phyloP scores from a whole-genome alignment of 2,329 filamentous ascomycete species.

The Clonostachys sp. region DNA sequence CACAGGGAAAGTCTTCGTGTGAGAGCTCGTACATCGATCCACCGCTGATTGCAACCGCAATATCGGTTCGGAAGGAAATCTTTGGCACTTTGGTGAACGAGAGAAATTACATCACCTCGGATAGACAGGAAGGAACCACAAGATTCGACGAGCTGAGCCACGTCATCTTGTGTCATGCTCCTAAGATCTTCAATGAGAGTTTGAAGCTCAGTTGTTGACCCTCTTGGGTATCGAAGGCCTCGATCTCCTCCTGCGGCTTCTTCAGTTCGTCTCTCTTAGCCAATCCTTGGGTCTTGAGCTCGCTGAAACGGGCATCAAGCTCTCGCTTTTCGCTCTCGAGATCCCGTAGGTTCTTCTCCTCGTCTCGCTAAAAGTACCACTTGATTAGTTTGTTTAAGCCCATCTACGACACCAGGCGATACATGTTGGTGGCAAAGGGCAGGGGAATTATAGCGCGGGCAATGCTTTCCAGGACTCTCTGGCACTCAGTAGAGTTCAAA shows the following conservation, averaged over 20 bases:
- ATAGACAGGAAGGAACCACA: slow-evolving; percentile 34
- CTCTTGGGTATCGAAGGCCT: slow-evolving; percentile 64
- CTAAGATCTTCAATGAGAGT: slow-evolving; percentile 8
- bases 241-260: slow-evolving; percentile 41
- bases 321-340: slow-evolving; percentile 35
- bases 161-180: slow-evolving; percentile 3
- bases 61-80: slow-evolving; percentile 17
- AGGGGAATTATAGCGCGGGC: slow-evolving; percentile 35
- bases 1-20: too few species aligned
- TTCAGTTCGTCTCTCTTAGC: slow-evolving; percentile 30
- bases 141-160: slow-evolving; percentile 16
- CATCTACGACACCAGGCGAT: background rate
- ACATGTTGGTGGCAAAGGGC: slow-evolving; percentile 29
- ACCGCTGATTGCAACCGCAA: too few species aligned
- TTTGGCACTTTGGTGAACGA: slow-evolving; percentile 37
- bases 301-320: slow-evolving; percentile 28
- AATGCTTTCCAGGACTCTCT: slow-evolving; percentile 25
- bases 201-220: slow-evolving; percentile 57
- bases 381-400: slow-evolving; percentile 13
- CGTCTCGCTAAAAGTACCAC: slow-evolving; percentile 41
- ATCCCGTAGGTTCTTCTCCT: slow-evolving; percentile 53
- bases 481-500: slow-evolving; percentile 1
- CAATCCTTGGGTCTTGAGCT: slow-evolving; percentile 34
- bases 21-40: too few species aligned
- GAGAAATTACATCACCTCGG: slow-evolving; percentile 16